phyloP scores from a whole-genome alignment of 164 flowering plant species.

The Stephania japonica region DNA sequence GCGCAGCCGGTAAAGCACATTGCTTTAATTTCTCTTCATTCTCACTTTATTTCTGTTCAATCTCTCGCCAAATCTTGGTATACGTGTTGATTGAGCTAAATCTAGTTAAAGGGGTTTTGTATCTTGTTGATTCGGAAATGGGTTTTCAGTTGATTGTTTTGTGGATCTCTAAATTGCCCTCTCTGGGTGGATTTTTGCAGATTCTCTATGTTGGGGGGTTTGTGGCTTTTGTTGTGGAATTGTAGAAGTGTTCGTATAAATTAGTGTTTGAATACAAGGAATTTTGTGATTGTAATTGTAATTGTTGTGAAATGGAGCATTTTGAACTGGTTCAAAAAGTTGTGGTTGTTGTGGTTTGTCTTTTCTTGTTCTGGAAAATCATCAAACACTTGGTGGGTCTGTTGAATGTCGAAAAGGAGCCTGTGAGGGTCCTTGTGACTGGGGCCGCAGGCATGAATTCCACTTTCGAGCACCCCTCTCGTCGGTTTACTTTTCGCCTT shows the following conservation, averaged over 20 bases:
- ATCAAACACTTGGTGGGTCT: conserved; percentile 44
- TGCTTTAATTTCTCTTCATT: not conserved
- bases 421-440: conserved; percentile 60
- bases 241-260: not conserved
- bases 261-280: not conserved
- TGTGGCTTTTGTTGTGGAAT: too few species aligned
- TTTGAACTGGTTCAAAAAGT: conserved; percentile 30
- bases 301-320: conserved; percentile 22
- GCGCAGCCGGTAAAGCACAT: conserved; percentile 27
- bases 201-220: not conserved
- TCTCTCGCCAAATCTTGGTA: not conserved
- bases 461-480: not conserved
- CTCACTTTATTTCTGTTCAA: not conserved
- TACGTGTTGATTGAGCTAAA: not conserved
- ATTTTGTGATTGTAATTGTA: not conserved
- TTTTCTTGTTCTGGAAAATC: conserved; percentile 39
- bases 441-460: conserved; percentile 80
- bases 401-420: conserved; percentile 41
- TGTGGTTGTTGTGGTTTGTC: conserved; percentile 30
- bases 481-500: not conserved
- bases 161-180: not conserved
- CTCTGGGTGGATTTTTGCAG: not conserved
- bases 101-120: not conserved
- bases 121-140: not conserved
- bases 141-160: not conserved